A percentile compares a stretch with the other conserved stretches of the same genome.
These are phyloP conservation scores for Saccharomyces paradoxus DNA, from an alignment of 805 yeast species.

Conservation along the genomic window DNA sequence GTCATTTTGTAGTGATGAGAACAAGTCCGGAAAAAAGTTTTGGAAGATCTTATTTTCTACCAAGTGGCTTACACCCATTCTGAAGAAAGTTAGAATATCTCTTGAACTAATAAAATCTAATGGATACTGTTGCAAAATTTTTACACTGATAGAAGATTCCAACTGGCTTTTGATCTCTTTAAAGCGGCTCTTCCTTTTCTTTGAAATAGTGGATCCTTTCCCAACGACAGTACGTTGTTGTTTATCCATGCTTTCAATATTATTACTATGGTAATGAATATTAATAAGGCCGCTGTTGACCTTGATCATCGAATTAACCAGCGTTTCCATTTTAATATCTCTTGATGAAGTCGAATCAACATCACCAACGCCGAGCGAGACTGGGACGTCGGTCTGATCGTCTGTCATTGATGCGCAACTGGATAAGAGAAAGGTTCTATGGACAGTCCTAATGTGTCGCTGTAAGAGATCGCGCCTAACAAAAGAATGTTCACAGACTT, in stretches of 20 bases:
- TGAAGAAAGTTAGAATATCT: not conserved
- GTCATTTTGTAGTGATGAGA: not conserved
- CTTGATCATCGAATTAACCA: slow-evolving; percentile 15
- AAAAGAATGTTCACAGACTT: slow-evolving; percentile 60
- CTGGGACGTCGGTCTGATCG: not conserved
- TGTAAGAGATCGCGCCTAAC: slow-evolving; percentile 72
- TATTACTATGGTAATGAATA: not conserved
- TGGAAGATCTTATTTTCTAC: not conserved
- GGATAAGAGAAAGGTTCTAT: slow-evolving; percentile 31
- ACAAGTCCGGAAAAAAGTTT: not conserved
- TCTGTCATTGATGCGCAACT: not conserved
- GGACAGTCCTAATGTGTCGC: slow-evolving; percentile 74
- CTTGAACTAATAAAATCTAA: not conserved
- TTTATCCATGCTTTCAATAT: not conserved
- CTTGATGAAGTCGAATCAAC: slow-evolving; percentile 1
- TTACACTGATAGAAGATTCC: not conserved
- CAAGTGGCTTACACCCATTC: not conserved
- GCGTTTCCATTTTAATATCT: slow-evolving; percentile 5
- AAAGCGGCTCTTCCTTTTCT: not conserved
- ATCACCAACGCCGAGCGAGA: not conserved
- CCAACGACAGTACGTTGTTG: not conserved
- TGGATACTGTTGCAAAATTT: not conserved
- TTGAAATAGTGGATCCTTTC: not conserved
- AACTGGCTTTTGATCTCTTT: not conserved
- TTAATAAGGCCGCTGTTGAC: slow-evolving; percentile 3